phyloP scores from a whole-genome alignment of 805 yeast genomes.

The Barnettozyma vustinii region DNA sequence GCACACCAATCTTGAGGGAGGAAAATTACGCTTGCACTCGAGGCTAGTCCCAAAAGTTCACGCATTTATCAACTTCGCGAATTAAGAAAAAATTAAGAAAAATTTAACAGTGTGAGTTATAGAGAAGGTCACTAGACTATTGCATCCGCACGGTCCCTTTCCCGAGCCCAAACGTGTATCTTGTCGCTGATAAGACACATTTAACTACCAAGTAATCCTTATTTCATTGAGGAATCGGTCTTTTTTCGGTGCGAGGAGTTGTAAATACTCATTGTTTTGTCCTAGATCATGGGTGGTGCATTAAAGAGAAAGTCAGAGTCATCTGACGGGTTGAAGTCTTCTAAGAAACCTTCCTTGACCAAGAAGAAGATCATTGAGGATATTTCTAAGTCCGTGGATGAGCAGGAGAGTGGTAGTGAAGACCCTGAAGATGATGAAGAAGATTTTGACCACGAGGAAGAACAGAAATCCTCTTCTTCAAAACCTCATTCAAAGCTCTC shows the following conservation, averaged over 20 bases:
- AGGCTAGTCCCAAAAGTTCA: background rate
- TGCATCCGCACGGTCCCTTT: background rate
- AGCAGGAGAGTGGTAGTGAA: constrained; percentile 11
- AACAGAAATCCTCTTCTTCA: constrained; percentile 21
- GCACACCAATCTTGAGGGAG: background rate
- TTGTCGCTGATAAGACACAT: background rate
- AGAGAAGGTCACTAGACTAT: background rate
- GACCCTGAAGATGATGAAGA: constrained; percentile 27
- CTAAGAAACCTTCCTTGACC: constrained; percentile 19
- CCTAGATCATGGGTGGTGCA: constrained; percentile 1
- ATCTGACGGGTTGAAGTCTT: constrained; percentile 9
- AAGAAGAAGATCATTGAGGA: constrained; percentile 19
- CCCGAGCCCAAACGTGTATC: background rate
- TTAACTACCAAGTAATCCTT: background rate
- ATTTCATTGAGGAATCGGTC: background rate
- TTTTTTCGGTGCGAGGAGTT: background rate
- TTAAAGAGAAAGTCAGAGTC: constrained; percentile 17
- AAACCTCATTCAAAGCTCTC: constrained; percentile 28
- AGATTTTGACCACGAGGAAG: constrained; percentile 11
- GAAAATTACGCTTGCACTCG: background rate
- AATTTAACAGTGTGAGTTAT: background rate
- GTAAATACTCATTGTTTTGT: background rate
- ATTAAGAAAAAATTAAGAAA: background rate
- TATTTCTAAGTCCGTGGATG: constrained; percentile 9
- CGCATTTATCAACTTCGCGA: background rate